Evolutionary conservation across 2,329 filamentous ascomycete species (phyloP), one percentile per base, ranked within the genome.

Genomic region (Neonectria faginata): DNA sequence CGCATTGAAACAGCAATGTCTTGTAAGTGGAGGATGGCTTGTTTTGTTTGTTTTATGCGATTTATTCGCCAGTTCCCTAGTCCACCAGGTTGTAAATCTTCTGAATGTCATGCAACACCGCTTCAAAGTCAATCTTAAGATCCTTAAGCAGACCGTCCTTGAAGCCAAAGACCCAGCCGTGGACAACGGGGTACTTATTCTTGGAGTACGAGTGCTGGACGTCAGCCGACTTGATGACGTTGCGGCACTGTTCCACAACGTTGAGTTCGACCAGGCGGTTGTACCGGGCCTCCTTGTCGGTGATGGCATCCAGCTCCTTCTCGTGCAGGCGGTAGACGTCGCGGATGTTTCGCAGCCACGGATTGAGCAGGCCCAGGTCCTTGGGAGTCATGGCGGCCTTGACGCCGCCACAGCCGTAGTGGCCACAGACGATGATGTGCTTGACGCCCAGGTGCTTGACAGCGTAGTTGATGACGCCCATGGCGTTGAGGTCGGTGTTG

Each of bases 401-500:
- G 78, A 93, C 90, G 67, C 91, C 91, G 53, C 91, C 91, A 79
- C 91, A 93, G 78, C 89, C 89, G 82, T 92, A 92, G 83, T 93
- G 91, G 25, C 91, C 91, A 79, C 91, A 93, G 62, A 93, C 89
- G 69, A 93, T 85, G 72, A 93, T 91, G 83, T 93, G 91, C 83
- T 93, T 93, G 77, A 93, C 91, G 76, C 92, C 86, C 44, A 97
- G 86, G 78, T 95, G 89, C 73, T 86, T 84, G 68, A 97, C 93
- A 68, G 93, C 92, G 78, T 94, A 97, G 77, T 96, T 90, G 80
- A 97, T 92, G 73, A 97, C 93, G 77, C 88, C 88, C 78, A 92
- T 89, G 54, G 90, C 89, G 79, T 90, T 94, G 75, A 97, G 86
- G 77, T 97, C 94, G 68, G 89, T 90, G 76, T 90, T 88, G 81